phyloP scores from a whole-genome alignment of 345 rosid species.

The Leavenworthia alabamica region DNA sequence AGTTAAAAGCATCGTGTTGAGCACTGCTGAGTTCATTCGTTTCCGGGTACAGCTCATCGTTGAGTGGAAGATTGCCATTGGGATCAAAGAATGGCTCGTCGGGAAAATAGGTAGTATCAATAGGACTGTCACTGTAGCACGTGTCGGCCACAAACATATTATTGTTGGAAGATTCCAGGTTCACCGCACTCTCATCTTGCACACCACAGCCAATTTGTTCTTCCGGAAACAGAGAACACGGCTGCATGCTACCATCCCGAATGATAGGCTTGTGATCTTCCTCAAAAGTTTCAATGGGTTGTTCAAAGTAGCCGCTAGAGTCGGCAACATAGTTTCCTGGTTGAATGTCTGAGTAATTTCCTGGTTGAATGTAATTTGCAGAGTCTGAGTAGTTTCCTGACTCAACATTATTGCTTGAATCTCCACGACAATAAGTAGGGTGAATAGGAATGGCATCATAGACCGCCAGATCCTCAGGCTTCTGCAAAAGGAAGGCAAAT shows the following conservation, averaged over 20 bases:
- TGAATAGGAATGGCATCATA: slow-evolving; percentile 40
- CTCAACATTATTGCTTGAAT: slow-evolving; percentile 48
- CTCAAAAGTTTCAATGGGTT: slow-evolving; percentile 34
- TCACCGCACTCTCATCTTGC: slow-evolving; percentile 38
- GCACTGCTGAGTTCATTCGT: slow-evolving; percentile 58
- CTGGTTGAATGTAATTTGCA: slow-evolving; percentile 21
- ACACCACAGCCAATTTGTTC: slow-evolving; percentile 38
- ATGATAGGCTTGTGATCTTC: slow-evolving; percentile 52
- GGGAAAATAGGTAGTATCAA: slow-evolving; percentile 34
- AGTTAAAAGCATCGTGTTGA: slow-evolving; percentile 48
- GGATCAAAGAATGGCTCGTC: slow-evolving; percentile 54
- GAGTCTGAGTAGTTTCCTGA: slow-evolving; percentile 28
- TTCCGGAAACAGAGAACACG: slow-evolving; percentile 30
- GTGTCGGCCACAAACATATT: slow-evolving; percentile 37
- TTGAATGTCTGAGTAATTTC: slow-evolving; percentile 11
- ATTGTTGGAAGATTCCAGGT: slow-evolving; percentile 38
- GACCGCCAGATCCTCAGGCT: slow-evolving; percentile 30
- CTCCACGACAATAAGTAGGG: slow-evolving; percentile 46
- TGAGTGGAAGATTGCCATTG: slow-evolving; percentile 31
- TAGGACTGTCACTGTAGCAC: slow-evolving; percentile 35
- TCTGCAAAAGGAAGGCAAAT: slow-evolving; percentile 34
- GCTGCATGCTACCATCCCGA: slow-evolving; percentile 33
- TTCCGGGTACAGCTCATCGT: slow-evolving; percentile 53
- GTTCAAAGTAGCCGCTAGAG: slow-evolving; percentile 23
- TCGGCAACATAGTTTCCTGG: slow-evolving; percentile 29